Evolutionary conservation across 805 yeast genomes (phyloP).

Genomic region (Groenewaldozyma tartarivorans): DNA sequence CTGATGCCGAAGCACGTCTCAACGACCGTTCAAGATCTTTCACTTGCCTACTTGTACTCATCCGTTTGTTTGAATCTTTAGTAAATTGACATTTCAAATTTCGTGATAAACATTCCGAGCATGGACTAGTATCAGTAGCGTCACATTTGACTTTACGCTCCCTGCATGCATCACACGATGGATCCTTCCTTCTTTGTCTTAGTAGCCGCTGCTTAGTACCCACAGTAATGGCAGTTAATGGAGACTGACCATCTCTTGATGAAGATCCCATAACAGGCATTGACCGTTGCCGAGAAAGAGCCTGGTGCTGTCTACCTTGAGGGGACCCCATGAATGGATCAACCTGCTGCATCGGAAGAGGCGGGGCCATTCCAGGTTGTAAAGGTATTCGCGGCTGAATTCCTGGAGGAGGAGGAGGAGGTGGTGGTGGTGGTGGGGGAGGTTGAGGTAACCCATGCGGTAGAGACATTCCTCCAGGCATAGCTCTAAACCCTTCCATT

Average conservation of each 20-base stretch:
- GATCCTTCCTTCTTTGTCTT: conserved; percentile 24
- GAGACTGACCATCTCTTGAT: not conserved
- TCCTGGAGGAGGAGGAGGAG: conserved; percentile 2
- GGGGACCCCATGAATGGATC: not conserved
- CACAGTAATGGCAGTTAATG: not conserved
- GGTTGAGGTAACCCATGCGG: not conserved
- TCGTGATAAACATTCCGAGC: conserved; percentile 23
- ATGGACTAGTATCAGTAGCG: conserved; percentile 22
- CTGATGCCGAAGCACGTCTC: conserved; percentile 7
- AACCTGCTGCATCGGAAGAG: not conserved
- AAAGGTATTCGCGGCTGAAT: not conserved
- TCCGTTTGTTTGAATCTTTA: conserved; percentile 21
- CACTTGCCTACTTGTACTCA: conserved; percentile 18
- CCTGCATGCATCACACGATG: conserved; percentile 26
- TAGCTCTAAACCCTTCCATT: too few relatives aligned
- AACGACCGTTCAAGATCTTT: conserved; percentile 13
- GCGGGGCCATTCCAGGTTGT: not conserved
- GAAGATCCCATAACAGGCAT: not conserved
- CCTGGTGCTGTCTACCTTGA: conserved; percentile 2
- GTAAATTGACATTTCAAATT: conserved; percentile 24
- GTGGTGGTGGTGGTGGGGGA: conserved; percentile 6
- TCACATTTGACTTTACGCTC: conserved; percentile 26
- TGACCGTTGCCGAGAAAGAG: conserved; percentile 1
- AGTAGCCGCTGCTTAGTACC: conserved; percentile 15
- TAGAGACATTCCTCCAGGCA: not conserved